Base-by-base conservation (phyloP, 805 yeast species). In the Metschnikowia drakensbergensis region DNA sequence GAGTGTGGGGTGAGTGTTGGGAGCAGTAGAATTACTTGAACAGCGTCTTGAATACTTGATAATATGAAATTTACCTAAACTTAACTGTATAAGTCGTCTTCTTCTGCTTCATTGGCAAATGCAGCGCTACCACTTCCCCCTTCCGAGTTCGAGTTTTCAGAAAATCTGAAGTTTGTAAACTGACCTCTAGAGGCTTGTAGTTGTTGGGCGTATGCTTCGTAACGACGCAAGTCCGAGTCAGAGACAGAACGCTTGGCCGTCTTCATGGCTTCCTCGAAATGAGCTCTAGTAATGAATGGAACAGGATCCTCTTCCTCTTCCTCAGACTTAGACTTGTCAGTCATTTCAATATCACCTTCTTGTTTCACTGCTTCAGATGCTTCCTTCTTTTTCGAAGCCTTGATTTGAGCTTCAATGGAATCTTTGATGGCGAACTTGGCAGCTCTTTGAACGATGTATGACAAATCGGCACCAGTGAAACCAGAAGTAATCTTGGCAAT, bases 261-360 rank as follows among this genome's bases (percentile, higher is more conserved):
- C 83, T 92, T 91, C 99, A 94, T 94, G 41, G 99, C 99, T 77
- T 94, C 98, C 72, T 94, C 97, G 62, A 94, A 90, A 69, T 94
- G 99, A 45, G 84, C 85, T 65, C 86, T 87, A 29, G 96, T 88
- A 62, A 94, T 92, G 69, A 71, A 94, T 63, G 99, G 99, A 58
- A 94, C 99, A 29, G 96, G 89, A 67, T 94, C 88, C 68, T 81
- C 88, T 52, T 79, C 88, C 50, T 78, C 85, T 25, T 57, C 69
- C 31, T 62, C 76, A 32, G 55, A 46, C 43, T 58, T 62, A 29
- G 58, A 49, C 56, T 71, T 75, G 48, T 57, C 59, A 13, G 54
- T 54, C 76, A 74, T 76, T 55, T 74, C 80, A 48, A 71, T 86
- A 58, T 81, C 87, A 32, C 42, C 50, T 47, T 65, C 74, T 33